Evolutionary conservation across 768 basidiomycete genomes (phyloP).

Genomic region (Leucocoprinus leucothites): DNA sequence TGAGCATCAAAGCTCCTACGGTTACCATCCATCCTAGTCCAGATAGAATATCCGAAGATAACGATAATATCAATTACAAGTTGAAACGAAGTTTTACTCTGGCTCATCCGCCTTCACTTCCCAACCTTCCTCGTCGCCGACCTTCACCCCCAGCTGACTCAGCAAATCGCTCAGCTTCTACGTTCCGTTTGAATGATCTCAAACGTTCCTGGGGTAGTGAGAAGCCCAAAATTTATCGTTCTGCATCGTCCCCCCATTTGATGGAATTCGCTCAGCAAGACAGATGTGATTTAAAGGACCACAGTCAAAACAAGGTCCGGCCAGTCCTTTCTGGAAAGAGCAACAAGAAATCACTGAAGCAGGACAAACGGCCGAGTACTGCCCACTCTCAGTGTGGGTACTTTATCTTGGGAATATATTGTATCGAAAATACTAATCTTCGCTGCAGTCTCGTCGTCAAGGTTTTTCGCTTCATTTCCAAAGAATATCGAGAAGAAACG

Average conservation of each 20-base stretch:
- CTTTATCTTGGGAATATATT: too few species aligned
- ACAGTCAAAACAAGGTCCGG: neutral
- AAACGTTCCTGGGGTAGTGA: slow-evolving; percentile 25
- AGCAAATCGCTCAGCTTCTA: slow-evolving; percentile 13
- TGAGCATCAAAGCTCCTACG: slow-evolving; percentile 3
- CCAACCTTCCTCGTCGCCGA: slow-evolving; percentile 7
- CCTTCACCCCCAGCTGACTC: neutral
- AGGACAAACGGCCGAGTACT: neutral
- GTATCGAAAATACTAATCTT: neutral
- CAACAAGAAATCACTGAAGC: neutral
- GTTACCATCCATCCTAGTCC: slow-evolving; percentile 2
- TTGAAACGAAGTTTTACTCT: neutral
- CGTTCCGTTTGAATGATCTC: slow-evolving; percentile 23
- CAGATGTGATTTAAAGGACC: neutral
- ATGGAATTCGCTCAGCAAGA: slow-evolving; percentile 11
- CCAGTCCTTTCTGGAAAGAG: neutral
- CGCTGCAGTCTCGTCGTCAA: slow-evolving; percentile 9
- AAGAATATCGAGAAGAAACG: slow-evolving; percentile 31
- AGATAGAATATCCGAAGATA: neutral
- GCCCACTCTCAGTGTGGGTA: neutral
- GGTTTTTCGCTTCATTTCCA: slow-evolving; percentile 14
- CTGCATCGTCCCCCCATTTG: slow-evolving; percentile 27
- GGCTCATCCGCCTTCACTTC: slow-evolving; percentile 10
- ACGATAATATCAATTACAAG: neutral
- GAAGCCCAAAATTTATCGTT: slow-evolving; percentile 21